These are phyloP conservation scores for Exophiala phaeomuriformis DNA, from an alignment of 2,329 filamentous ascomycete species.

Conservation along the genomic window DNA sequence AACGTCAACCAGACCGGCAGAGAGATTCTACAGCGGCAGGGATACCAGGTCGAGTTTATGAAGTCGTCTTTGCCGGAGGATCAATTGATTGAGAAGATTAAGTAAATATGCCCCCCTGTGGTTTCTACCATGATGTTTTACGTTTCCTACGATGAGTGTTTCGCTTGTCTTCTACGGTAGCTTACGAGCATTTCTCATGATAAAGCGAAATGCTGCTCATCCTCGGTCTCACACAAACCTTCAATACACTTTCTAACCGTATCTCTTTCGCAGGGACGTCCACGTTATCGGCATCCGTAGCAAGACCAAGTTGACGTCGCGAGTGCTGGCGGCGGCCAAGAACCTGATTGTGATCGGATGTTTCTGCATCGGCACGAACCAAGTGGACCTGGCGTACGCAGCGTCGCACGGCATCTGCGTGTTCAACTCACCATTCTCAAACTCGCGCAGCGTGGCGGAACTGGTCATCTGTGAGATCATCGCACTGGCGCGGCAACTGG, in stretches of 20 bases:
- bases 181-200: background rate
- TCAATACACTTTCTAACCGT: background rate
- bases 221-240: too few species aligned
- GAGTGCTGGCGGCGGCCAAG: slow-evolving; percentile 79
- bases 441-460: slow-evolving; percentile 94
- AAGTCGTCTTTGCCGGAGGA: slow-evolving; percentile 88
- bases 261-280: slow-evolving; percentile 58
- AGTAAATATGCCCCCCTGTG: slow-evolving; percentile 42
- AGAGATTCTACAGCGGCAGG: slow-evolving; percentile 73
- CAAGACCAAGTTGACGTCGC: slow-evolving; percentile 87
- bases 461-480: slow-evolving; percentile 94
- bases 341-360: slow-evolving; percentile 94
- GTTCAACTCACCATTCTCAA: slow-evolving; percentile 98
- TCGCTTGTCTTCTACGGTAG: background rate
- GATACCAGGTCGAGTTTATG: slow-evolving; percentile 89
- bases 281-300: slow-evolving; percentile 97
- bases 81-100: slow-evolving; percentile 93
- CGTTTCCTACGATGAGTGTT: too few species aligned
- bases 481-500: slow-evolving; percentile 78
- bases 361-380: slow-evolving; percentile 98
- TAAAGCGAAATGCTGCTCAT: too few species aligned
- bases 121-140: background rate
- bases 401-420: slow-evolving; percentile 84
- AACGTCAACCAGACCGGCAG: slow-evolving; percentile 90
- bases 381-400: slow-evolving; percentile 79